Evolutionary conservation across 345 rosid species (phyloP), one percentile per base, ranked within the genome.

Genomic region (Barbarea vulgaris): DNA sequence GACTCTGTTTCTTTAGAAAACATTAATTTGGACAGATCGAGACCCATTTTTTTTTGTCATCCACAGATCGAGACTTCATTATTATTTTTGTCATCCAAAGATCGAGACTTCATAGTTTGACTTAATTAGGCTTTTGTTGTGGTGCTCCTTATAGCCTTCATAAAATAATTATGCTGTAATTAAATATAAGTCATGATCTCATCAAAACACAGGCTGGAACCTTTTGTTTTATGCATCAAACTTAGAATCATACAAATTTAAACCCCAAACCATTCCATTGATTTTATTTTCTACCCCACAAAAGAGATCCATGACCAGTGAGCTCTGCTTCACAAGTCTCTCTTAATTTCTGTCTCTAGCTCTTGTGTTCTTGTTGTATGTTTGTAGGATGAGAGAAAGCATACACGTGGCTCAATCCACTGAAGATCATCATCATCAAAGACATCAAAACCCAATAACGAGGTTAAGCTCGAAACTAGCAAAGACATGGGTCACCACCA

Each of bases 401-500:
- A 46, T 0, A 22, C 64, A 69, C 59, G 63, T 51, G 63, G 69
- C n/a, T 58, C 63, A 68, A 37, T 14, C 65, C 60, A 69, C 39
- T 44, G 80, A 54, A 53, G 39, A 58, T 19, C 78, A 66, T 22
- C 66, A 55, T 22, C 66, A 55, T 25, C 68, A 75, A n/a, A 48
- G 27, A 24, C 64, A 69, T 44, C 75, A 69, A 31, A 69, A 42
- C 50, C 4, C 47, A 17, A 19, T 37, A 42, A 53, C 31, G 24
- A 46, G 59, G 57, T 18, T 77, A 77, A 56, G 52, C 55, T 70
- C 76, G 17, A 70, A 63, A 55, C 59, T 77, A 21, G 53, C 68
- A 27, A 82, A 82, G 61, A 72, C 78, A 81, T 60, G 79, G 74
- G 37, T 67, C 17, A 52, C 84, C 15, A 25, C 79, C 62, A 74